Evolutionary conservation across 2,329 filamentous ascomycete genomes (phyloP).

Genomic region (Blumeria graminis): DNA sequence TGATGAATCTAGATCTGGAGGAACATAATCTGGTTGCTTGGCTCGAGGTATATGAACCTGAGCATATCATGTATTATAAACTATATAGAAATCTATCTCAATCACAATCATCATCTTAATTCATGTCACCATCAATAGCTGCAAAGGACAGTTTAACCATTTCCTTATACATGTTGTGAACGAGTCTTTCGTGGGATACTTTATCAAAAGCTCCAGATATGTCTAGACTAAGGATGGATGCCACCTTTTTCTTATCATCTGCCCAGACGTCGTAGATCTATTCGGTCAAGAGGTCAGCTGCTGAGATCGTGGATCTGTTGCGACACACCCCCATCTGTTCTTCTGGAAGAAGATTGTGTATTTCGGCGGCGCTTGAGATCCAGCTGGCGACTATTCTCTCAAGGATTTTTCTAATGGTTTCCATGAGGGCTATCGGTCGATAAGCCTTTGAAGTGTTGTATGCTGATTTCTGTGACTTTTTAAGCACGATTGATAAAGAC

Average conservation of each 20-base stretch:
- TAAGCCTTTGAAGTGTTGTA: not conserved
- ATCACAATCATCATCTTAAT: too few species aligned
- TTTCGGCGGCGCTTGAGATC: not conserved
- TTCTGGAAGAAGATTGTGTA: not conserved
- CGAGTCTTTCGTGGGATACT: not conserved
- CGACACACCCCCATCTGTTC: not conserved
- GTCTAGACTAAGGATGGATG: not conserved
- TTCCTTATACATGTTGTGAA: slow-evolving; percentile 1
- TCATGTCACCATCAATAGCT: too few species aligned
- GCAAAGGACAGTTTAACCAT: too few species aligned
- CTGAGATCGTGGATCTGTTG: not conserved
- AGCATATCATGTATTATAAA: too few species aligned
- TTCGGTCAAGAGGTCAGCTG: not conserved
- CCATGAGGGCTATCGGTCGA: not conserved
- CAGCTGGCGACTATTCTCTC: not conserved
- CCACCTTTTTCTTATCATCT: not conserved
- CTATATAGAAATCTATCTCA: too few species aligned
- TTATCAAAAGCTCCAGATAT: slow-evolving; percentile 1
- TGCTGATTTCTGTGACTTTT: not conserved
- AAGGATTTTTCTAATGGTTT: not conserved
- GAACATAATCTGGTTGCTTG: too few species aligned
- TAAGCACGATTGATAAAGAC: not conserved
- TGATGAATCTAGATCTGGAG: too few species aligned
- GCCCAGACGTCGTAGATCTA: not conserved
- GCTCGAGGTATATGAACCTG: too few species aligned